Evolutionary conservation across 2,329 filamentous ascomycete species (phyloP).

Genomic region (Chrysoporthe cubensis): DNA sequence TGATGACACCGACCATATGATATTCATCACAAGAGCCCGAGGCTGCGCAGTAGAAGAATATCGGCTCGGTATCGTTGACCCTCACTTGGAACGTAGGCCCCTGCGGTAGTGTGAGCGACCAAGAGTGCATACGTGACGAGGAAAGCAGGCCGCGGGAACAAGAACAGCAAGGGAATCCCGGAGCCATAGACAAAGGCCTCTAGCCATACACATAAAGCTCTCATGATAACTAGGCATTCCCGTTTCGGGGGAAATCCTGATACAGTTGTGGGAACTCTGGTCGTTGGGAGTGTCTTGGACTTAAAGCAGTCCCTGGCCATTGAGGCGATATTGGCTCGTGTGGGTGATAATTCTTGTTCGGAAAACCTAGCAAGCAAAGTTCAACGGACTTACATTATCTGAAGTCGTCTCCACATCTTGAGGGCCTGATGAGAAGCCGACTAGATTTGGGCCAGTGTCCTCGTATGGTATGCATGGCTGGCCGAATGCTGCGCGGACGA

Average conservation of each 20-base stretch:
- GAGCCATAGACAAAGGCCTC: neutral
- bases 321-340: neutral
- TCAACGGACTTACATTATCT: conserved; percentile 44
- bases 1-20: conserved; percentile 78
- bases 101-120: conserved; percentile 33
- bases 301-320: neutral
- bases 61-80: conserved; percentile 65
- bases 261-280: neutral
- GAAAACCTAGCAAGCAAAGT: neutral
- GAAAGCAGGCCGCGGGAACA: neutral
- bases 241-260: neutral
- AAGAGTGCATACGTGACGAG: neutral
- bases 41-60: conserved; percentile 73
- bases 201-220: neutral
- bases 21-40: conserved; percentile 65
- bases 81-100: conserved; percentile 46
- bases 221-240: neutral
- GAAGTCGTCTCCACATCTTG: conserved; percentile 50
- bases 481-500: conserved; percentile 62
- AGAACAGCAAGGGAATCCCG: neutral
- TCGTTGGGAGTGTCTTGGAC: neutral
- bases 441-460: conserved; percentile 49
- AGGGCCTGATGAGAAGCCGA: conserved; percentile 59
- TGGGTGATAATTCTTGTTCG: neutral
- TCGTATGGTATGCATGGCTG: conserved; percentile 68